Evolutionary conservation across 2,329 filamentous ascomycete genomes (phyloP).

Genomic region (Aspergillus chevalieri): DNA sequence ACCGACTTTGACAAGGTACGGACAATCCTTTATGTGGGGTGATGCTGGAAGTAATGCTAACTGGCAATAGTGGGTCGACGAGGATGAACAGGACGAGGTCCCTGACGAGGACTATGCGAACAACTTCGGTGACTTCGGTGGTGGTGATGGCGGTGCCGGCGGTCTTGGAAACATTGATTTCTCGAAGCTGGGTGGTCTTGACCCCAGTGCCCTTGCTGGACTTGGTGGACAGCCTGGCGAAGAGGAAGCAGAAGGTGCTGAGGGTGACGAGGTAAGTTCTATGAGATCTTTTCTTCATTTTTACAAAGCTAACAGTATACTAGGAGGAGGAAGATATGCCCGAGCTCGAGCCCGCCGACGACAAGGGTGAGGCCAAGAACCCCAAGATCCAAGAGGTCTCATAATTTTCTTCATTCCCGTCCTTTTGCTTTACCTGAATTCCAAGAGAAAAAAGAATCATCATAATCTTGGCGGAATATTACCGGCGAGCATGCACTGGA

Average conservation of each 20-base stretch:
- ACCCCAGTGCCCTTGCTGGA: slow-evolving; percentile 9
- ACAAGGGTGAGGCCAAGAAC: slow-evolving; percentile 37
- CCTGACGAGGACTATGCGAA: slow-evolving; percentile 65
- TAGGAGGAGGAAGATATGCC: slow-evolving; percentile 74
- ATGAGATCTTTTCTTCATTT: slow-evolving; percentile 39
- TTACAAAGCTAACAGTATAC: slow-evolving; percentile 5
- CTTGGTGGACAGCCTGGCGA: slow-evolving; percentile 38
- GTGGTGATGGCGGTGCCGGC: slow-evolving; percentile 18
- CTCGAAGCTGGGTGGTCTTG: slow-evolving; percentile 73
- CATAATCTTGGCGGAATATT: slow-evolving; percentile 9
- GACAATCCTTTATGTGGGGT: background rate
- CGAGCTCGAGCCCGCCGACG: slow-evolving; percentile 50
- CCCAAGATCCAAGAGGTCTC: slow-evolving; percentile 33
- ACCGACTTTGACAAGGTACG: slow-evolving; percentile 94
- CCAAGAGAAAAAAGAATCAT: slow-evolving; percentile 15
- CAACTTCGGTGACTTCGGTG: slow-evolving; percentile 47
- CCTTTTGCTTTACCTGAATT: slow-evolving; percentile 11
- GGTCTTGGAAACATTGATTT: slow-evolving; percentile 81
- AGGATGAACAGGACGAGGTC: slow-evolving; percentile 94
- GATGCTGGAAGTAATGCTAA: slow-evolving; percentile 8
- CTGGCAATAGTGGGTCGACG: slow-evolving; percentile 72
- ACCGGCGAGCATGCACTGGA: slow-evolving; percentile 1
- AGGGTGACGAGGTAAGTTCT: slow-evolving; percentile 40
- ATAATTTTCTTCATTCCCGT: slow-evolving; percentile 12
- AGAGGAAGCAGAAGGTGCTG: slow-evolving; percentile 30